These are phyloP conservation scores for Paraurostyla sp. DNA, from an alignment of 73 alveolate genomes.

Conservation along the genomic window DNA sequence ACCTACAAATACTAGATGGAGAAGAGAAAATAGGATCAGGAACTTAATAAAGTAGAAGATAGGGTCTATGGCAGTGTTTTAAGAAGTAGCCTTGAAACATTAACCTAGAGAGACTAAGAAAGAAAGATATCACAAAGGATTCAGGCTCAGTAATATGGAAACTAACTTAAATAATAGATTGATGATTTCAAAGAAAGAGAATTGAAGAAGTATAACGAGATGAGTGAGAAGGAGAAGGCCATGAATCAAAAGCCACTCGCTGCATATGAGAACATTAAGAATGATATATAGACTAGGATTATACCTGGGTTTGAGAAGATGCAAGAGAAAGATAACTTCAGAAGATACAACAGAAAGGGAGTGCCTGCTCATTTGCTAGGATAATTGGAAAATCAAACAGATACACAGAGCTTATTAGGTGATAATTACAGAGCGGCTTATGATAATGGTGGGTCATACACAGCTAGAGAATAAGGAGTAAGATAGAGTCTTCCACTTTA, in stretches of 20 bases:
- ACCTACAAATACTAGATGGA: slow-evolving; percentile 27
- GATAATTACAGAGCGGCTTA: background rate
- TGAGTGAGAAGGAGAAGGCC: slow-evolving; percentile 23
- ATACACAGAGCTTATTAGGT: background rate
- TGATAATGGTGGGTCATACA: slow-evolving; percentile 21
- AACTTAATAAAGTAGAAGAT: background rate
- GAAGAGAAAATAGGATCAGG: slow-evolving; percentile 20
- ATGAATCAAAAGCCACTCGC: background rate
- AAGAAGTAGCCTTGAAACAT: slow-evolving; percentile 6
- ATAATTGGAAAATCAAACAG: background rate
- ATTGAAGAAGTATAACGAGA: slow-evolving; percentile 6
- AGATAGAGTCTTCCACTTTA: background rate
- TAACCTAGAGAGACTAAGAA: background rate
- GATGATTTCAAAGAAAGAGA: slow-evolving; percentile 44
- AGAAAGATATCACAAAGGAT: background rate
- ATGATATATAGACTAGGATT: background rate
- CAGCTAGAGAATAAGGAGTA: background rate
- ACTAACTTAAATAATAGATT: background rate
- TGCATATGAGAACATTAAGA: slow-evolving; percentile 30
- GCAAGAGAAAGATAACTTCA: slow-evolving; percentile 11
- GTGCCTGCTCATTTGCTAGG: background rate
- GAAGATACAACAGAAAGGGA: slow-evolving; percentile 43
- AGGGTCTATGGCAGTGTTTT: slow-evolving; percentile 16
- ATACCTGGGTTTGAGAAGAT: slow-evolving; percentile 16
- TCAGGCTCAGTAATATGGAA: background rate